phyloP scores from a whole-genome alignment of 768 basidiomycete species.

The Nevesoporus exiguus region DNA sequence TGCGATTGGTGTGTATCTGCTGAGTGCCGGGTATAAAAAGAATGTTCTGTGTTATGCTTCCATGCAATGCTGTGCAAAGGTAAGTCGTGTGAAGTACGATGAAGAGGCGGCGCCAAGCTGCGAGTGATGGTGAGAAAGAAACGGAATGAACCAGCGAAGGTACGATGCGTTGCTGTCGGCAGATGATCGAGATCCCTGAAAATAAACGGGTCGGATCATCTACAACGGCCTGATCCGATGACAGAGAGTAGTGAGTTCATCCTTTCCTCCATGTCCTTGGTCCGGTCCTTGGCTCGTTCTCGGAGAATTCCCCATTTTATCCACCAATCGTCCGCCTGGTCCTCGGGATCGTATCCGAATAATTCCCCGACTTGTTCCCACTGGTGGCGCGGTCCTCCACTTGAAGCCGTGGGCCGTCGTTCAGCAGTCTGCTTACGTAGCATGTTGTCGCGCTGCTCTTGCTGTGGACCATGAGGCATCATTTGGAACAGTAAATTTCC shows the following conservation, averaged over 20 bases:
- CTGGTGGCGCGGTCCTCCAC: constrained; percentile 22
- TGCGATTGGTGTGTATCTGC: neutral
- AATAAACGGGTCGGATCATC: neutral
- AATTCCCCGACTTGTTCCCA: constrained; percentile 54
- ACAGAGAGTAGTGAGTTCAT: constrained; percentile 8
- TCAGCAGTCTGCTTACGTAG: constrained; percentile 40
- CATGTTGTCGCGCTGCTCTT: constrained; percentile 42
- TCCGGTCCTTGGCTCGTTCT: constrained; percentile 33
- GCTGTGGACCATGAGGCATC: constrained; percentile 41
- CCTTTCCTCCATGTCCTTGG: constrained; percentile 15
- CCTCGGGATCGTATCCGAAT: constrained; percentile 50
- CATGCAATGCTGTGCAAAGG: neutral
- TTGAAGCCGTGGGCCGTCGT: constrained; percentile 43
- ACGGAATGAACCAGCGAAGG: neutral
- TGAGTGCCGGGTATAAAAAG: neutral
- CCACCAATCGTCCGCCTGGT: constrained; percentile 66
- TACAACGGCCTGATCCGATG: neutral
- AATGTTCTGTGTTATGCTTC: neutral
- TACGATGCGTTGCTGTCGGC: neutral
- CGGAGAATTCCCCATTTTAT: constrained; percentile 50
- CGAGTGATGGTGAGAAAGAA: neutral
- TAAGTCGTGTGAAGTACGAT: neutral
- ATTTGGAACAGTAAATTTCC: constrained; percentile 44
- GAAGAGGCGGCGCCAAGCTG: neutral
- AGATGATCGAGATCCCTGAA: neutral